phyloP scores from a whole-genome alignment of 2,329 filamentous ascomycete species.

The Epichloe glyceriae region DNA sequence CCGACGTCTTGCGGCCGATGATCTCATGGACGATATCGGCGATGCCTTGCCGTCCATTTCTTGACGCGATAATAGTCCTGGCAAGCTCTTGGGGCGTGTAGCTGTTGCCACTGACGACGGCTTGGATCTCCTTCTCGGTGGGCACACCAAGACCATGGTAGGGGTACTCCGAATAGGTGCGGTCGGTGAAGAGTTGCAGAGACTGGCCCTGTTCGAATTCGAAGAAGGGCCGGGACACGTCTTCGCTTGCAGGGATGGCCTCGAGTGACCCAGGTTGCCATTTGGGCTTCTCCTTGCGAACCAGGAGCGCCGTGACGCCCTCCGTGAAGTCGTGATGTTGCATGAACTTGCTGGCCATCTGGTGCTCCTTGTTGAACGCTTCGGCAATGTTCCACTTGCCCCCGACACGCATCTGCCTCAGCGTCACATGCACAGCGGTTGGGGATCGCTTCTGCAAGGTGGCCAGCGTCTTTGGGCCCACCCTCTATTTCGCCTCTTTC shows the following conservation, averaged over 20 bases:
- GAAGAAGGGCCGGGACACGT: conserved; percentile 59
- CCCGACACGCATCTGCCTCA: conserved; percentile 70
- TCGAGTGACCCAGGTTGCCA: conserved; percentile 67
- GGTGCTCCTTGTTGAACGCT: conserved; percentile 75
- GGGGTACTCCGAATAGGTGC: conserved; percentile 62
- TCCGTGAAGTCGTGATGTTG: conserved; percentile 79
- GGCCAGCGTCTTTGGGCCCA: conserved; percentile 69
- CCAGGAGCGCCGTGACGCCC: conserved; percentile 72
- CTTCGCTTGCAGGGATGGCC: conserved; percentile 43
- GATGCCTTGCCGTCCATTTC: conserved; percentile 55
- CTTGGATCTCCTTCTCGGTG: conserved; percentile 47
- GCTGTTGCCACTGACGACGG: conserved; percentile 26
- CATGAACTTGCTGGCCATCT: conserved; percentile 84
- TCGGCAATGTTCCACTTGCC: conserved; percentile 66
- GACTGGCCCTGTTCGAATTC: conserved; percentile 27
- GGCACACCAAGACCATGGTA: conserved; percentile 59
- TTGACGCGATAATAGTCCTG: conserved; percentile 45
- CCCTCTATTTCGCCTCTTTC: conserved; percentile 36
- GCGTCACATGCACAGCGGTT: conserved; percentile 71
- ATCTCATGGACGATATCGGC: conserved; percentile 57
- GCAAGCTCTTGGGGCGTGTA: conserved; percentile 45
- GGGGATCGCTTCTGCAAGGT: conserved; percentile 72
- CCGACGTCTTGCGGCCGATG: conserved; percentile 45
- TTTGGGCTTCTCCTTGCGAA: conserved; percentile 54
- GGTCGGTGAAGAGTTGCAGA: conserved; percentile 48